Conservation (phyloP, 768 basidiomycete genomes). For the Fomitopsis pulvina region DNA sequence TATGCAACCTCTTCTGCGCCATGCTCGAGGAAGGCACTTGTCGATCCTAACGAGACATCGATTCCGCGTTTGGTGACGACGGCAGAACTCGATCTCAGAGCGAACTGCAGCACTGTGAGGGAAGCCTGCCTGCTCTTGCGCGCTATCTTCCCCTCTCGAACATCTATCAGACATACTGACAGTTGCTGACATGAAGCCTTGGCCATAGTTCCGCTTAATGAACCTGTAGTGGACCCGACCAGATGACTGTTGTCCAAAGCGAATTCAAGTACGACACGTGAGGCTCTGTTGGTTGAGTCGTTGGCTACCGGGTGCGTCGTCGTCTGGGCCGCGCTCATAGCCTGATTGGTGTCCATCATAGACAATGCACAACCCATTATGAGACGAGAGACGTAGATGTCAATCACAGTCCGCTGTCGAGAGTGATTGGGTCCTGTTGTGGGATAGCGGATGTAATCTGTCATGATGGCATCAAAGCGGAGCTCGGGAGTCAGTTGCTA, state of each 20-base stretch:
- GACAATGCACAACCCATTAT: not conserved
- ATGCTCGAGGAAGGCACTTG: constrained; percentile 23
- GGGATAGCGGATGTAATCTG: constrained; percentile 27
- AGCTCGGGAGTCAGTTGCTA: constrained; percentile 34
- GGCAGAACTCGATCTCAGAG: constrained; percentile 4
- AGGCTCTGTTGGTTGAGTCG: no score
- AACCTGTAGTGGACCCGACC: no score
- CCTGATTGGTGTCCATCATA: no score
- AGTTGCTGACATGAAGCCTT: no score
- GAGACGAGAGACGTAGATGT: not conserved
- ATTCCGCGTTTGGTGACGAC: constrained; percentile 5
- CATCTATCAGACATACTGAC: no score
- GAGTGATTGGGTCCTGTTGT: not conserved
- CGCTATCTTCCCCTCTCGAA: no score
- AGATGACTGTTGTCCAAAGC: no score
- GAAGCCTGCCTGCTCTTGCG: no score
- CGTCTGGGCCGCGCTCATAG: no score
- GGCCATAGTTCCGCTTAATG: no score
- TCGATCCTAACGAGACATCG: constrained; percentile 16
- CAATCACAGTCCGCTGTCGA: not conserved
- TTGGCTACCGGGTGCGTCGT: no score
- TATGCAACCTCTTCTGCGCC: constrained; percentile 24
- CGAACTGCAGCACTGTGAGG: constrained; percentile 5
- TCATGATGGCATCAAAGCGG: constrained; percentile 36
- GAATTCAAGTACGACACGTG: no score